Conservation (phyloP, 2,329 filamentous ascomycete species). For the Trichoderma atrobrunneum region DNA sequence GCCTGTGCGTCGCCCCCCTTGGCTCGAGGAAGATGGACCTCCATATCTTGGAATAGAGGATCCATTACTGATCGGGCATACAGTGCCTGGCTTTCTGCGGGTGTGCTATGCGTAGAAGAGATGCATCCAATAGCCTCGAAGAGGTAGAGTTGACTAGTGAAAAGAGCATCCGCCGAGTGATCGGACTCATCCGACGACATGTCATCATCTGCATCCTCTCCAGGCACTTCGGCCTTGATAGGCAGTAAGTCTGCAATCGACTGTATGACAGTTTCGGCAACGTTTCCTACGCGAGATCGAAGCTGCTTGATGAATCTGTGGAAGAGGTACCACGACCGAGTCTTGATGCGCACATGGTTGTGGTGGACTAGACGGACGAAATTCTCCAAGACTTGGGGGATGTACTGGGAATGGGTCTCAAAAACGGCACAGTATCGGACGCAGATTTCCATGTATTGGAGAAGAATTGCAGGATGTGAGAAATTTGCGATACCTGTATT, state of each 20-base stretch:
- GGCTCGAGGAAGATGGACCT: slow-evolving; percentile 71
- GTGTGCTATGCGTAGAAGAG: slow-evolving; percentile 74
- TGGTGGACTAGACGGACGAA: slow-evolving; percentile 91
- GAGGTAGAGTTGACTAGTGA: slow-evolving; percentile 86
- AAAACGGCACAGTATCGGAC: slow-evolving; percentile 93
- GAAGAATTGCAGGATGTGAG: slow-evolving; percentile 83
- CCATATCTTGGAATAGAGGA: slow-evolving; percentile 86
- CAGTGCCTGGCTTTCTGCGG: slow-evolving; percentile 78
- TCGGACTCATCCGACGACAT: slow-evolving; percentile 94
- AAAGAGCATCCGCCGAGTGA: slow-evolving; percentile 83
- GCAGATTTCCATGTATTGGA: slow-evolving; percentile 98
- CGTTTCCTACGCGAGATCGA: slow-evolving; percentile 77
- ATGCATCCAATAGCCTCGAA: slow-evolving; percentile 95
- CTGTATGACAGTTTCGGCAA: slow-evolving; percentile 87
- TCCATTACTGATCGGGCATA: slow-evolving; percentile 86
- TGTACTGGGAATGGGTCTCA: slow-evolving; percentile 75
- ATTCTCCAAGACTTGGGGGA: slow-evolving; percentile 82
- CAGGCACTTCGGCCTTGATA: slow-evolving; percentile 85
- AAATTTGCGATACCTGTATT: slow-evolving; percentile 73
- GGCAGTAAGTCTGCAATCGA: slow-evolving; percentile 83
- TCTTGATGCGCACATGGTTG: slow-evolving; percentile 79
- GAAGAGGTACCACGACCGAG: slow-evolving; percentile 95
- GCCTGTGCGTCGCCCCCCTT: slow-evolving; percentile 79
- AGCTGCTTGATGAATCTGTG: slow-evolving; percentile 88
- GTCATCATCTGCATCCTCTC: slow-evolving; percentile 76